Evolutionary conservation across 148 eudicot species (phyloP).

Genomic region (Cornus florida): DNA sequence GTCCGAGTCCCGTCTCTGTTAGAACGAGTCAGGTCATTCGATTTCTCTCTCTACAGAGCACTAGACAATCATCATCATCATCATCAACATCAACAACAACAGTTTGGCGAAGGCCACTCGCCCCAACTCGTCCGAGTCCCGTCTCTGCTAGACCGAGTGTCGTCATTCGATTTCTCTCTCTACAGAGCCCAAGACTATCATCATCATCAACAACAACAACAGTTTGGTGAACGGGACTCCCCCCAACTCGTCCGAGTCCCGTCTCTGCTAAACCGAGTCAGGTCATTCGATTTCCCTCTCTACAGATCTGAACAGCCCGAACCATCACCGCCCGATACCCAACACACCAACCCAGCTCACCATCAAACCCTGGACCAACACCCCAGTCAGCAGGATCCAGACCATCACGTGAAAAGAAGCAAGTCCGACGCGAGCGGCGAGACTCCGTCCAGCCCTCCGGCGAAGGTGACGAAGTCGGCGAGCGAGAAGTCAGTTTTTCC

Average conservation of each 20-base stretch:
- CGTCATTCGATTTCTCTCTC: conserved; percentile 25
- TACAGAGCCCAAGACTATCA: too few relatives aligned
- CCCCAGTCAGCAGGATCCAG: not conserved
- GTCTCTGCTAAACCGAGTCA: conserved; percentile 47
- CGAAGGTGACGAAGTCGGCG: conserved; percentile 36
- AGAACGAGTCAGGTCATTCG: conserved; percentile 39
- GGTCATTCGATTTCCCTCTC: conserved; percentile 29
- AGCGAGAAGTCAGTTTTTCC: conserved; percentile 23
- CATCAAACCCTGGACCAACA: not conserved
- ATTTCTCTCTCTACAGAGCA: not conserved
- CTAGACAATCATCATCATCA: not conserved
- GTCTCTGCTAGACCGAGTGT: conserved; percentile 47
- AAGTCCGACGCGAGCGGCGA: conserved; percentile 6
- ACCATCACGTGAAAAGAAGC: conserved; percentile 28
- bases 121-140: conserved; percentile 40
- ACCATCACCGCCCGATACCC: not conserved
- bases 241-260: conserved; percentile 39
- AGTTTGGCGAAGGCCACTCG: not conserved
- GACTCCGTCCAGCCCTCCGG: not conserved
- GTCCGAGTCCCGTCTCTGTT: conserved; percentile 51
- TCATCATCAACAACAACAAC: not conserved
- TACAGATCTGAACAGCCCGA: conserved; percentile 2
- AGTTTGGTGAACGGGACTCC: not conserved
- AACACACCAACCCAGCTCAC: not conserved
- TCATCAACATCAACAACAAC: conserved; percentile 4